Base-by-base conservation (phyloP, 352 stramenopile species). In the Halophytophthora polymorphica region DNA sequence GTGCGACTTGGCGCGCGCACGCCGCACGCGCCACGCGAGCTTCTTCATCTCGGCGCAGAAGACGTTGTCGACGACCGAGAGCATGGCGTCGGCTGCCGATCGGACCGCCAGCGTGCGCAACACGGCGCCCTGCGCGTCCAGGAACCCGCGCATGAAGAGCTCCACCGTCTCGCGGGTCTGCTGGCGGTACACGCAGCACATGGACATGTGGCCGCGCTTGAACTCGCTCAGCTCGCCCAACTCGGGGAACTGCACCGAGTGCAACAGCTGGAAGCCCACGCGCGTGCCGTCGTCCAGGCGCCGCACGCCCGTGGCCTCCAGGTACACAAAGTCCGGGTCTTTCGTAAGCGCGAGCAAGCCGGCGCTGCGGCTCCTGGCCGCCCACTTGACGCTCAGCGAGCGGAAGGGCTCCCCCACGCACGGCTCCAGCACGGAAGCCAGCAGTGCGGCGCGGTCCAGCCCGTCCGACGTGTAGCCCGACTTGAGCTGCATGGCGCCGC, bases 1-100 rank as follows among this genome's bases (percentile, higher is more conserved):
- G 25, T 31, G 25, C 8, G 25, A 50, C 10, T 23, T 50, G 6
- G 31, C 45, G 4, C 33, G 33, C 0, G 23, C 45, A 0, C 15
- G 33, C 45, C 61, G 28, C 46, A 83, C 60, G 39, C 64, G 62
- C 72, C 71, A 86, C 29, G 68, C 61, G 22, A 86, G 65, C 44
- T 86, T 86, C 55, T 84, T 80, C 72, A 83, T 83, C 45, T 77
- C 65, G 4, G 60, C 68, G 15, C 70, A 84, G 47, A 73, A 56
- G 6, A 72, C 71, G 53, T 73, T 63, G 28, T 61, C 66, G 5
- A 51, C 38, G 6, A 68, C 47, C 1, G 69, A 68, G 14, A 78
- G 37, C 42, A 85, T 45, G 1, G 50, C 48, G 11, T 77, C 54
- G 11, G 61, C 58, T 5, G 59, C 58, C 0, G 74, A 76, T 12